Evolutionary conservation across 768 basidiomycete genomes (phyloP), one percentile per base, ranked within the genome.

Genomic region (Termitomyces sp.): DNA sequence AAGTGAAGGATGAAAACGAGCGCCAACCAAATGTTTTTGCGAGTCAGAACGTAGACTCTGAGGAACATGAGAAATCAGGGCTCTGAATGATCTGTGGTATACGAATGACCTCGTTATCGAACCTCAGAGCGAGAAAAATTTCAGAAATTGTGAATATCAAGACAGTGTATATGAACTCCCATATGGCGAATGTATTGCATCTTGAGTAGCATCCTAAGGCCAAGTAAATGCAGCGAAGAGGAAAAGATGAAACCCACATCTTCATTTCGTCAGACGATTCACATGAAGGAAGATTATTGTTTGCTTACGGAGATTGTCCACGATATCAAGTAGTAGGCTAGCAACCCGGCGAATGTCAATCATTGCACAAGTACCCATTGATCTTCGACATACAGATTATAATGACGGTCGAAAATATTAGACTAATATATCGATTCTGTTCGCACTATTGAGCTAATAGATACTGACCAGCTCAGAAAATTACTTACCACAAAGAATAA

Each of bases 401-500:
- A 28, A 55, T 54, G 15, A 56, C 43, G 5, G 58, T 57, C 17
- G 56, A 50, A 35, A 63, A 63, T 21, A 40, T 15, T 17, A 65
- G 52, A 44, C 60, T 62, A 17, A 56, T 44, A 44, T 65, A 65
- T 38, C 62, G 62, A 50, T 65, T 65, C 63, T 63, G 54, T 38
- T 37, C 8, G 21, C 15, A 43, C 33, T 17, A 21, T 14, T 42
- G 2, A 56, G 26, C 5, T 15, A 1, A 14, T 41, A 14, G 11
- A 19, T 14, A 12, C 30, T 28, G 11, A 1, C 1, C 15, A 37
- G 15, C 19, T 35, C 14, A n/a, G 23, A 15, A 31, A 8, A 40
- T n/a, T 21, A 30, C 55, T 54, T 31, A 65, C 64, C 43, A 64
- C 19, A 15, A 65, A 53, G 41, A 64, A 64, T 15, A 64, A 42